Evolutionary conservation across 306 rosid species (phyloP).

Genomic region (Pyrus communis): DNA sequence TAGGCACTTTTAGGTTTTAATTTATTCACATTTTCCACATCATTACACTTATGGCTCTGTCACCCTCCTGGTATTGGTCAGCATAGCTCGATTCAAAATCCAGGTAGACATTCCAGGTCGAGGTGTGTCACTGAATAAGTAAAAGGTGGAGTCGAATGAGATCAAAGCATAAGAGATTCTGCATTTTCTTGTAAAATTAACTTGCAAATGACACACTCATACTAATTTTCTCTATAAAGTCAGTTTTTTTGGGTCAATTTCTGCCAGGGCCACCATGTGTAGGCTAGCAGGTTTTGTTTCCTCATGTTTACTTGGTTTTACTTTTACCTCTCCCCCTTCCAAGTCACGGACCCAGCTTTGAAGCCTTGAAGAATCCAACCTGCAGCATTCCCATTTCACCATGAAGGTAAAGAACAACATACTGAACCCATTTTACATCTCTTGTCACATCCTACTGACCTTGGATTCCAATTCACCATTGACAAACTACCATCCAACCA

Average conservation of each 20-base stretch:
- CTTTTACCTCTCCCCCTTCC: neutral
- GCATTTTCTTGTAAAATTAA: too few species aligned
- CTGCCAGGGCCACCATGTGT: neutral
- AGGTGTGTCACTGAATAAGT: too few species aligned
- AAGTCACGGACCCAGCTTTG: slow-evolving; percentile 10
- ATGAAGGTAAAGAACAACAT: slow-evolving; percentile 10
- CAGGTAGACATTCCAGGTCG: too few species aligned
- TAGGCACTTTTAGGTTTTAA: too few species aligned
- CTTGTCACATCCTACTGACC: slow-evolving; percentile 40
- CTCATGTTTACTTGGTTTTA: neutral
- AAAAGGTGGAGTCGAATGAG: too few species aligned
- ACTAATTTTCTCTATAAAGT: too few species aligned
- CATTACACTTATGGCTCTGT: too few species aligned
- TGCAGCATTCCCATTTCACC: neutral
- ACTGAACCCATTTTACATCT: slow-evolving; percentile 15
- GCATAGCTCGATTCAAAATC: too few species aligned
- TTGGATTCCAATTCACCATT: slow-evolving; percentile 48
- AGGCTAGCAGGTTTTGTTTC: neutral
- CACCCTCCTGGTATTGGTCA: rapidly evolving
- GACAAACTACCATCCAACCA: slow-evolving; percentile 21
- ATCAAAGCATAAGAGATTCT: too few species aligned
- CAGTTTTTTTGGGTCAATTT: too few species aligned
- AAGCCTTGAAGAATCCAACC: neutral
- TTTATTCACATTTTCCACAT: too few species aligned
- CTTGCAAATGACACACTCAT: neutral